phyloP scores from a whole-genome alignment of 768 basidiomycete species.

The Xerocomellus intermedius region DNA sequence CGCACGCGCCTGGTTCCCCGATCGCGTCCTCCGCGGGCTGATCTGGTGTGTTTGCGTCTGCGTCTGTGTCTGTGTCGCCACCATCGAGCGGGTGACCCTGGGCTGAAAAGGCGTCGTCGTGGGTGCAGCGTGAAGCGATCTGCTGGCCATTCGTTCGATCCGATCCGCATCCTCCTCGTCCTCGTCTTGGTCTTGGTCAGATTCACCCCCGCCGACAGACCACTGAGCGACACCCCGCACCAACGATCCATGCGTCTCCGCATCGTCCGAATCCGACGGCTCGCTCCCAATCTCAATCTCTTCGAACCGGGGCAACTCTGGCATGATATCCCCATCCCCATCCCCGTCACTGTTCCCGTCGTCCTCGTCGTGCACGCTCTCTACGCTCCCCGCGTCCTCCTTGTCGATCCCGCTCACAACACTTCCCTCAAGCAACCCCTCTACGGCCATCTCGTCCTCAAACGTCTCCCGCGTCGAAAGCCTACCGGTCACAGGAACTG shows the following conservation, averaged over 20 bases:
- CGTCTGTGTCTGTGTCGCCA: background rate
- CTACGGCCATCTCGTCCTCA: slow-evolving; percentile 24
- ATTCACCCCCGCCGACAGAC: background rate
- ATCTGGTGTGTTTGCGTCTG: background rate
- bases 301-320: slow-evolving; percentile 10
- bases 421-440: slow-evolving; percentile 19
- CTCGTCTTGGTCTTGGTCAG: background rate
- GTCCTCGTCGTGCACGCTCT: background rate
- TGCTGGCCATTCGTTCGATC: slow-evolving; percentile 16
- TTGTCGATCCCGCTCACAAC: background rate
- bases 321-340: background rate
- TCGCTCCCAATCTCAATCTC: slow-evolving; percentile 3
- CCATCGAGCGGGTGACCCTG: slow-evolving; percentile 12
- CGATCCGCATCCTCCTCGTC: slow-evolving; percentile 8
- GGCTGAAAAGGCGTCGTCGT: background rate
- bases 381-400: background rate
- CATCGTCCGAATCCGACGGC: slow-evolving; percentile 31
- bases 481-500: background rate
- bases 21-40: slow-evolving; percentile 12
- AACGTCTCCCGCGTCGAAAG: slow-evolving; percentile 7
- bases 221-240: background rate
- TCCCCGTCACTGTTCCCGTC: background rate
- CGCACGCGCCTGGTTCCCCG: background rate
- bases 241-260: slow-evolving; percentile 25
- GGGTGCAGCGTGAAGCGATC: background rate